These are phyloP conservation scores for Ogataea pilisensis DNA, from an alignment of 805 yeast genomes.

Conservation along the genomic window DNA sequence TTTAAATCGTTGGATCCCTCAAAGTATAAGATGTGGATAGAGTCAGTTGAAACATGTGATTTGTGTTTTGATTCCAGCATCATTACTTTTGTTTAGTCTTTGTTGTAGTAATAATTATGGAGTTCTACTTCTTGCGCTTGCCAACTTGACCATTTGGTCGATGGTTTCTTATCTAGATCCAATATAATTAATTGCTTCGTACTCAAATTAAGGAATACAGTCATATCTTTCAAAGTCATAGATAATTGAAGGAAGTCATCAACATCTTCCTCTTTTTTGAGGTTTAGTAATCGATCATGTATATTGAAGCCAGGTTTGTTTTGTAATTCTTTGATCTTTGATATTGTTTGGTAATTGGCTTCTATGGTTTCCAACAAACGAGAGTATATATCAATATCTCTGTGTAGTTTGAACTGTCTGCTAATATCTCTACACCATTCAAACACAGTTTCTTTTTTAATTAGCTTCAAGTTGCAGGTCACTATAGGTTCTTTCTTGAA, in stretches of 20 bases:
- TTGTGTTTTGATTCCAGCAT: slow-evolving; percentile 18
- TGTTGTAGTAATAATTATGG: slow-evolving; percentile 1
- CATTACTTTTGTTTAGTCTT: slow-evolving; percentile 3
- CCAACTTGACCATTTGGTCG: slow-evolving; percentile 44
- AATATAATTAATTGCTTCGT: slow-evolving; percentile 28
- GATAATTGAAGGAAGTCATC: slow-evolving; percentile 36
- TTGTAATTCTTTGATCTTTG: slow-evolving; percentile 31
- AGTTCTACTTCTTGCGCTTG: slow-evolving; percentile 22
- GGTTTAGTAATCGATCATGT: slow-evolving; percentile 27
- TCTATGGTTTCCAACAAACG: slow-evolving; percentile 4
- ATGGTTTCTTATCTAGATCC: slow-evolving; percentile 48
- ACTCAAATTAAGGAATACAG: slow-evolving; percentile 41
- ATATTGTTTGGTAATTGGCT: slow-evolving; percentile 10
- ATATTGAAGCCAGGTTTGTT: slow-evolving; percentile 27
- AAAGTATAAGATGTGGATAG: slow-evolving; percentile 28
- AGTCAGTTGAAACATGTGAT: slow-evolving; percentile 3
- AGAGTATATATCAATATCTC: slow-evolving; percentile 1
- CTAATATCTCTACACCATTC: slow-evolving; percentile 33
- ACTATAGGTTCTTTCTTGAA: slow-evolving; percentile 30
- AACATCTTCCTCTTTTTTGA: slow-evolving; percentile 36
- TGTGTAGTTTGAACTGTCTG: background rate
- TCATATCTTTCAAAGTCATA: slow-evolving; percentile 53
- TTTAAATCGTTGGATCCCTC: slow-evolving; percentile 6
- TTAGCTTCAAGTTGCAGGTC: slow-evolving; percentile 39
- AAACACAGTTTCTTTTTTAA: slow-evolving; percentile 29